A percentile compares a stretch with the other conserved stretches of the same genome.
These are phyloP conservation scores for Cystobasidium slooffiae DNA, from an alignment of 1,284 basidiomycete genomes.

Conservation along the genomic window DNA sequence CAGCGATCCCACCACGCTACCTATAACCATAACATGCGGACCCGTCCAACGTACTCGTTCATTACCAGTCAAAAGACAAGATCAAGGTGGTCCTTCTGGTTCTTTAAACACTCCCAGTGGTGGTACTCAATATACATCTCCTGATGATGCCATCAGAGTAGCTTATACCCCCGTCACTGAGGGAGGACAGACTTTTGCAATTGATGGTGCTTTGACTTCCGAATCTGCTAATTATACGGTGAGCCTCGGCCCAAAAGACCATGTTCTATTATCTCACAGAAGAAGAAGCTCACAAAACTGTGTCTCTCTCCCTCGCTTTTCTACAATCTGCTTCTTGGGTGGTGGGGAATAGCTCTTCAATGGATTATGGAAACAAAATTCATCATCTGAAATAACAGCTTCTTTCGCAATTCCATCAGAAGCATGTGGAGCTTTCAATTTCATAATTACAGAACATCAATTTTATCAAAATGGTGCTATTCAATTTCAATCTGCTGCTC, in stretches of 20 bases:
- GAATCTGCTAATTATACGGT: conserved; percentile 35
- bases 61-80: background rate
- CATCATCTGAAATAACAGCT: conserved; percentile 22
- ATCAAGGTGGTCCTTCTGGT: conserved; percentile 34
- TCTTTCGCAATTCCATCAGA: conserved; percentile 30
- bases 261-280: background rate
- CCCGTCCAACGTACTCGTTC: conserved; percentile 28
- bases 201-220: conserved; percentile 18
- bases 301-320: background rate
- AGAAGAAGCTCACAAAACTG: background rate
- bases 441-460: conserved; percentile 36
- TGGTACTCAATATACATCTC: conserved; percentile 17
- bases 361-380: conserved; percentile 34
- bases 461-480: conserved; percentile 37
- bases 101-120: conserved; percentile 24
- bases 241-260: background rate
- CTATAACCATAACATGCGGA: conserved; percentile 26
- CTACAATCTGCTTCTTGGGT: background rate
- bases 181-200: conserved; percentile 40
- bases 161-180: conserved; percentile 35
- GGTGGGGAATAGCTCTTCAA: conserved; percentile 19
- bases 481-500: conserved; percentile 33
- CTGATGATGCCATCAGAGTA: conserved; percentile 21
- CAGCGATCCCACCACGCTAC: background rate
- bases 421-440: conserved; percentile 32